Conservation (phyloP, 192 early-diverging fungal species). For the Kappamyces sp. region DNA sequence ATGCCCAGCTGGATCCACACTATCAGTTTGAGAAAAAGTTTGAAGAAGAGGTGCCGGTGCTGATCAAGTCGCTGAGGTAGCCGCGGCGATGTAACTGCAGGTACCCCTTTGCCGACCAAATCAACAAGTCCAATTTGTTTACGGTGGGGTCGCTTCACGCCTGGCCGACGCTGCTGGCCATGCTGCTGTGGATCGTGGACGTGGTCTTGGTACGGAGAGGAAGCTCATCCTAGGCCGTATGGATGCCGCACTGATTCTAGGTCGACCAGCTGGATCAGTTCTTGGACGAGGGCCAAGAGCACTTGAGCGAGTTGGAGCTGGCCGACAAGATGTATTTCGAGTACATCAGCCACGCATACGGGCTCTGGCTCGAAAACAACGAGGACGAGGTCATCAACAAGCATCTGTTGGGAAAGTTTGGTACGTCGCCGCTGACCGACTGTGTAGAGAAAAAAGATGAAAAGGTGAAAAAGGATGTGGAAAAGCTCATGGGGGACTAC, state of each 20-base stretch:
- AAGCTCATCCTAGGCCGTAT: neutral
- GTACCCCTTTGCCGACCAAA: constrained; percentile 56
- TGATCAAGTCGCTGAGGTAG: constrained; percentile 53
- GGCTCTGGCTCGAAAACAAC: constrained; percentile 58
- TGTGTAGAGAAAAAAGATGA: constrained; percentile 49
- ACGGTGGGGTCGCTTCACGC: constrained; percentile 65
- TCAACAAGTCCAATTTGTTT: constrained; percentile 64
- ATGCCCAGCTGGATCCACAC: constrained; percentile 60
- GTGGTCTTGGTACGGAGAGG: constrained; percentile 42
- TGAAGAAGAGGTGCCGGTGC: constrained; percentile 60
- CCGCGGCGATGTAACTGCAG: constrained; percentile 15
- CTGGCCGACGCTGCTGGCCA: constrained; percentile 63
- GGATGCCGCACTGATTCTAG: constrained; percentile 30
- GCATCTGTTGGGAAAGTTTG: constrained; percentile 52
- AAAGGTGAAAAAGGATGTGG: constrained; percentile 34
- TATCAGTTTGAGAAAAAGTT: constrained; percentile 60
- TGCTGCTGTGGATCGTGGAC: constrained; percentile 74
- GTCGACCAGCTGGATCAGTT: constrained; percentile 46
- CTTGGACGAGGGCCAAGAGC: constrained; percentile 12
- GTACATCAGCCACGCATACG: constrained; percentile 60
- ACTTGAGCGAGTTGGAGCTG: constrained; percentile 8
- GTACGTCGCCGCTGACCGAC: constrained; percentile 13
- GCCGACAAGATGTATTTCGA: constrained; percentile 69
- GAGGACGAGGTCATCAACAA: constrained; percentile 56
- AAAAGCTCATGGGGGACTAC: constrained; percentile 38